Evolutionary conservation across 495 filamentous ascomycete genomes (phyloP), one percentile per base, ranked within the genome.

Genomic region (Friedmanniomyces simplex): DNA sequence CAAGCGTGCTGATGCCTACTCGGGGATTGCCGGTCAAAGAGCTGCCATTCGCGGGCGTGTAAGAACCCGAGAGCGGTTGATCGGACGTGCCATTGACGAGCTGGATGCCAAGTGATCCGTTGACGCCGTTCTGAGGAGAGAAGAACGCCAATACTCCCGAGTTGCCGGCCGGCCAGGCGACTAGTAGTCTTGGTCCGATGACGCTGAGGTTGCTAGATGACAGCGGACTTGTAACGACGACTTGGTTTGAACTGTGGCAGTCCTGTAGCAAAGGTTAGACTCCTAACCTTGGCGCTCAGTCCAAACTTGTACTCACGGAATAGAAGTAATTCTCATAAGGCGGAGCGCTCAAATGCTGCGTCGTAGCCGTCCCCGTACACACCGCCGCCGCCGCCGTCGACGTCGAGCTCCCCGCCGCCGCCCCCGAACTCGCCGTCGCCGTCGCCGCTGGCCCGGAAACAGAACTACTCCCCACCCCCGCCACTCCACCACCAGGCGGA

Each of bases 271-370:
- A 32, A 4, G 3, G 10, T 32, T 10, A 32, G 28, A 4, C 28
- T 4, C 28, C 28, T 10, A 10, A 32, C 28, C 28, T 32, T 32
- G 28, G 4, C 10, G 28, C 3, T 32, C 28, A 32, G 10, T 10
- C n/a, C n/a, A n/a, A n/a, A n/a, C n/a, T n/a, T n/a, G 10, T 32
- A 10, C 28, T 10, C 10, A 32, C 28, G 4, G 69, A 71, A 57
- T 80, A 77, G 69, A 85, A 83, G 67, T 82, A 85, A 58, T 85
- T 82, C 30, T 79, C 70, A 66, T 83, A 83, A 0, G 82, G 82
- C 11, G 69, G 73, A 48, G 68, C 66, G 41, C 63, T 68, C 2
- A 72, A 50, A 37, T 72, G 71, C 2, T 48, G 55, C 12, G 60
- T 62, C 12, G 50, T 58, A 12, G 60, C 55, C 26, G 25, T 52